Percentiles rank a stretch among this genome's conserved stretches.
phyloP scores from a whole-genome alignment of 2,329 filamentous ascomycete genomes.

The Paraphaeosphaeria sporulosa region DNA sequence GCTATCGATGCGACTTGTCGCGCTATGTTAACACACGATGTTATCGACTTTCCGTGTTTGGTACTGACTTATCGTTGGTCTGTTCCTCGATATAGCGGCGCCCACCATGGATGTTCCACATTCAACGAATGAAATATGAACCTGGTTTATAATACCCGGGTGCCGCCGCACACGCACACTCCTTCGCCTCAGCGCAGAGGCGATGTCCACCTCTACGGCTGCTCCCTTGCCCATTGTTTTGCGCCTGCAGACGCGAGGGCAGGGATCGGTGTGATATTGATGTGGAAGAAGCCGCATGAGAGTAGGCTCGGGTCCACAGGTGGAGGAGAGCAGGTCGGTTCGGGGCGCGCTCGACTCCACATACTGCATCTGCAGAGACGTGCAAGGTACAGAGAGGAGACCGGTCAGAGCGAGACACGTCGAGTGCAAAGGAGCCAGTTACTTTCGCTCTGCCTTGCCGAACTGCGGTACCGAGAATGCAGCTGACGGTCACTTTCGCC shows the following conservation, averaged over 20 bases:
- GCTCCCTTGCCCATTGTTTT: constrained; percentile 7
- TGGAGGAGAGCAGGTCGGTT: background rate
- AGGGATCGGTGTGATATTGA: constrained; percentile 6
- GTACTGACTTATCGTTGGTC: constrained; percentile 22
- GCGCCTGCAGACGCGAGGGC: constrained; percentile 6
- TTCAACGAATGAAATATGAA: constrained; percentile 14
- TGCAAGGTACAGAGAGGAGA: constrained; percentile 1
- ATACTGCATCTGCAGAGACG: constrained; percentile 7
- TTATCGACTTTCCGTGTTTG: constrained; percentile 12
- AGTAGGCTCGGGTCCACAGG: background rate
- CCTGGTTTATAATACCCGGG: constrained; percentile 38
- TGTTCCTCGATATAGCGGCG: constrained; percentile 24
- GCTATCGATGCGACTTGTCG: constrained; percentile 17
- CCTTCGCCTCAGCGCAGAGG: constrained; percentile 1
- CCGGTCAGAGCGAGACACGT: constrained; percentile 24
- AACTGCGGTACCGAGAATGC: constrained; percentile 13
- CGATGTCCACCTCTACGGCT: background rate
- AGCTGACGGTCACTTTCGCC: constrained; percentile 11
- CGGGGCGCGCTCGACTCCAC: background rate
- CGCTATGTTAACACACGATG: constrained; percentile 19
- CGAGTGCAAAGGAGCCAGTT: background rate
- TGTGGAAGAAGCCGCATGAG: background rate
- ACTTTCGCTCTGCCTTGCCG: constrained; percentile 1
- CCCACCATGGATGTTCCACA: constrained; percentile 9
- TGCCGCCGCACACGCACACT: constrained; percentile 21